These are phyloP conservation scores for Botryococcus braunii DNA, from an alignment of 163 green algal species.

Conservation along the genomic window DNA sequence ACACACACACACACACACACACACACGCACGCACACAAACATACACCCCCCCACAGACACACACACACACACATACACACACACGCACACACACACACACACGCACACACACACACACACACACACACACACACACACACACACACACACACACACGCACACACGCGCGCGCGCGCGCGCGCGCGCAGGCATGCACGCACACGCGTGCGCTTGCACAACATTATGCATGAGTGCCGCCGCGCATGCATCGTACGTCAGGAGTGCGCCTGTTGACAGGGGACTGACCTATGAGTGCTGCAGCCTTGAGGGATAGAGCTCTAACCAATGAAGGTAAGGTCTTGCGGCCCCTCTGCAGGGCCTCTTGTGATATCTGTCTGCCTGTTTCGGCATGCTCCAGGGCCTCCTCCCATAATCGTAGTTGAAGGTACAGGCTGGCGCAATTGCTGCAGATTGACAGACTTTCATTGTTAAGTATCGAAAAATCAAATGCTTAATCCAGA, in stretches of 20 bases:
- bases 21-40: no score
- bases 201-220: no score
- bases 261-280: neutral
- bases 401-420: conserved; percentile 34
- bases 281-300: conserved; percentile 37
- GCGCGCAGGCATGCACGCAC: no score
- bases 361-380: conserved; percentile 22
- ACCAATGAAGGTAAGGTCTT: conserved; percentile 23
- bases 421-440: conserved; percentile 17
- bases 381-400: conserved; percentile 34
- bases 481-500: neutral
- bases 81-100: no score
- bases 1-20: no score
- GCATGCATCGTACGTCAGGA: neutral
- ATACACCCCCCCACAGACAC: no score
- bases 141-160: no score
- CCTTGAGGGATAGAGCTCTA: conserved; percentile 39
- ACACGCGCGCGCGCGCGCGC: no score
- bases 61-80: no score
- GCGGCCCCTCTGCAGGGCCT: conserved; percentile 14
- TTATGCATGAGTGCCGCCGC: neutral
- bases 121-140: no score
- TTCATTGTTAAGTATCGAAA: neutral
- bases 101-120: no score
- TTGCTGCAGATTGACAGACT: conserved; percentile 27